These are phyloP conservation scores for Hansenula sp. DNA, from an alignment of 1,139 yeast species.

Conservation along the genomic window DNA sequence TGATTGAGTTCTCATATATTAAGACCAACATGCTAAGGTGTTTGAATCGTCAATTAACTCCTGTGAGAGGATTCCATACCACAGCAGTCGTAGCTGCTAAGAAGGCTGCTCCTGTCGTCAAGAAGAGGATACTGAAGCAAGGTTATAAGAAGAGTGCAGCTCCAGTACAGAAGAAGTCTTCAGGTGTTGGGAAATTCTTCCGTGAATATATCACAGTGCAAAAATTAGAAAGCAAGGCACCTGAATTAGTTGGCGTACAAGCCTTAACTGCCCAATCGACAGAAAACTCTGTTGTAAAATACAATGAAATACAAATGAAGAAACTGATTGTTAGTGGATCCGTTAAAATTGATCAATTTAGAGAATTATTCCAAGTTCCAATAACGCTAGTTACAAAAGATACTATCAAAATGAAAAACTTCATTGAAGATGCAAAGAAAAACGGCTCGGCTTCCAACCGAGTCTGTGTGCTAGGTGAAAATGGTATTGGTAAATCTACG, in stretches of 20 bases:
- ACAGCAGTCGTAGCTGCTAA: neutral
- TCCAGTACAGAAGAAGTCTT: constrained; percentile 2
- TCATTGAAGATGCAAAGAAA: constrained; percentile 23
- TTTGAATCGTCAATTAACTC: neutral
- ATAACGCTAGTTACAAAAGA: constrained; percentile 45
- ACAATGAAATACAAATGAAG: constrained; percentile 16
- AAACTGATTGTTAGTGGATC: constrained; percentile 34
- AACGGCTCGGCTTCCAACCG: constrained; percentile 42
- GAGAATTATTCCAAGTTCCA: constrained; percentile 58
- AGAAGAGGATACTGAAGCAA: neutral
- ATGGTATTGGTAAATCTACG: constrained; percentile 81
- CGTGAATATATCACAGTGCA: constrained; percentile 12
- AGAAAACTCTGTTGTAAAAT: constrained; percentile 13
- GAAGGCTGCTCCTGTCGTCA: neutral
- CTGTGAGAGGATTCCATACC: constrained; percentile 1
- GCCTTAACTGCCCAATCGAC: neutral
- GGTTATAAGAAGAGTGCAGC: neutral
- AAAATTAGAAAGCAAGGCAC: neutral
- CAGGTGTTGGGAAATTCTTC: constrained; percentile 18
- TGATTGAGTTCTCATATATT: neutral
- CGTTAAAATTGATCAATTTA: constrained; percentile 61
- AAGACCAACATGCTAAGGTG: neutral
- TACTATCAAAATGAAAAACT: constrained; percentile 27
- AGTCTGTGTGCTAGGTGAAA: constrained; percentile 59
- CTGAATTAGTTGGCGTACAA: neutral